Evolutionary conservation across 2,329 filamentous ascomycete genomes (phyloP).

Genomic region (Cercospora sojina): DNA sequence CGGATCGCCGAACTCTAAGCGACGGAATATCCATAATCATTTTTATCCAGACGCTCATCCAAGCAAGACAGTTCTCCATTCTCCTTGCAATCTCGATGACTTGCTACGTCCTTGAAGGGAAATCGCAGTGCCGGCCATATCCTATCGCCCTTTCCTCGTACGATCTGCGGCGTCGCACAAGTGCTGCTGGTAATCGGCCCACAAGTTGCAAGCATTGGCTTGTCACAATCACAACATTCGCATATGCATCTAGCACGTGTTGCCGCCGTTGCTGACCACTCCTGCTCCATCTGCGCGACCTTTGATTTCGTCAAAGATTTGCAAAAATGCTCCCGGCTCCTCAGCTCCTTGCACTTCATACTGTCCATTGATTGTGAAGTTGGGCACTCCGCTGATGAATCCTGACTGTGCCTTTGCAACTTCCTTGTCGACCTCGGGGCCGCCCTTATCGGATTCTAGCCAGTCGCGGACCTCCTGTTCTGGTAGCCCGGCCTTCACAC

Average conservation of each 20-base stretch:
- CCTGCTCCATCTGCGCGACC: slow-evolving; percentile 22
- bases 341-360: slow-evolving; percentile 71
- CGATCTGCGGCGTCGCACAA: not conserved
- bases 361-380: slow-evolving; percentile 69
- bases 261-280: slow-evolving; percentile 18
- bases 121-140: slow-evolving; percentile 1
- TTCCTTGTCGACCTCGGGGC: slow-evolving; percentile 49
- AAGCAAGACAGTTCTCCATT: not conserved
- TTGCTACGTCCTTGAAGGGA: not conserved
- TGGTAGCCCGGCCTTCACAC: slow-evolving; percentile 46
- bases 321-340: slow-evolving; percentile 65
- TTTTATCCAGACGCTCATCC: not conserved
- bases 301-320: slow-evolving; percentile 64
- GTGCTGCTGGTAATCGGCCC: not conserved
- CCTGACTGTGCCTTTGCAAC: slow-evolving; percentile 47
- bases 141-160: not conserved
- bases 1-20: slow-evolving; percentile 13
- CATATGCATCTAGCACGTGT: slow-evolving; percentile 20
- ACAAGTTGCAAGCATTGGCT: not conserved
- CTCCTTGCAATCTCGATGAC: not conserved
- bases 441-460: slow-evolving; percentile 46
- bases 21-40: slow-evolving; percentile 2
- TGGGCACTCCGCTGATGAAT: slow-evolving; percentile 67
- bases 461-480: slow-evolving; percentile 46
- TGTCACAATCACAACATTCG: not conserved